phyloP scores from a whole-genome alignment of 2,329 filamentous ascomycete species.

The Epichloe uncinata region DNA sequence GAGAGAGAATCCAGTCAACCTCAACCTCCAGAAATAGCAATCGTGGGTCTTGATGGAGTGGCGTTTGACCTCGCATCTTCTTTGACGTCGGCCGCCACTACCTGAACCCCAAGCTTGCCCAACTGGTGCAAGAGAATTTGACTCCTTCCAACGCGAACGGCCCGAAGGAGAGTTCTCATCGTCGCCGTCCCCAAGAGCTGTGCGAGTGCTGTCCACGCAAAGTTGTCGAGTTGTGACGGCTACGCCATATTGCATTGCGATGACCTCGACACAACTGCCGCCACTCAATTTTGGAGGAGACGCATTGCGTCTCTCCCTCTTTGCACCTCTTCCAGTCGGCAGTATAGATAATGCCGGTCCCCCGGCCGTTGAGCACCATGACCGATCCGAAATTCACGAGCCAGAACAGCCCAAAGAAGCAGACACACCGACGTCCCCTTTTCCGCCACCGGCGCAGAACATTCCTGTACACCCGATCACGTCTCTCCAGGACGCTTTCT shows the following conservation, averaged over 20 bases:
- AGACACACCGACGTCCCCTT: conserved; percentile 7
- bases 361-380: not conserved
- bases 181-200: not conserved
- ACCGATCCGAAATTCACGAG: not conserved
- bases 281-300: conserved; percentile 17
- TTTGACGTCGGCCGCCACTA: not conserved
- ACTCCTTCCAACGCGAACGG: not conserved
- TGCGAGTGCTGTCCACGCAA: not conserved
- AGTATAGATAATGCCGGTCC: not conserved
- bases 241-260: conserved; percentile 5
- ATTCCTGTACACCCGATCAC: conserved; percentile 51
- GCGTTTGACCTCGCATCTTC: not conserved
- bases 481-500: conserved; percentile 68
- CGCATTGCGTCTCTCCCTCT: conserved; percentile 18
- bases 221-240: not conserved
- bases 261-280: conserved; percentile 17
- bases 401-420: not conserved
- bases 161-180: not conserved
- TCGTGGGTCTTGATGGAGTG: not conserved
- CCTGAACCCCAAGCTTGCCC: not conserved
- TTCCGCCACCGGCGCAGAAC: conserved; percentile 7
- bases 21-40: not conserved
- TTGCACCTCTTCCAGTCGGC: conserved; percentile 13
- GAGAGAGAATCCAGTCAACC: not conserved
- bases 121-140: not conserved